These are phyloP conservation scores for Ephemerocybe angulata DNA, from an alignment of 768 basidiomycete species.

Conservation along the genomic window DNA sequence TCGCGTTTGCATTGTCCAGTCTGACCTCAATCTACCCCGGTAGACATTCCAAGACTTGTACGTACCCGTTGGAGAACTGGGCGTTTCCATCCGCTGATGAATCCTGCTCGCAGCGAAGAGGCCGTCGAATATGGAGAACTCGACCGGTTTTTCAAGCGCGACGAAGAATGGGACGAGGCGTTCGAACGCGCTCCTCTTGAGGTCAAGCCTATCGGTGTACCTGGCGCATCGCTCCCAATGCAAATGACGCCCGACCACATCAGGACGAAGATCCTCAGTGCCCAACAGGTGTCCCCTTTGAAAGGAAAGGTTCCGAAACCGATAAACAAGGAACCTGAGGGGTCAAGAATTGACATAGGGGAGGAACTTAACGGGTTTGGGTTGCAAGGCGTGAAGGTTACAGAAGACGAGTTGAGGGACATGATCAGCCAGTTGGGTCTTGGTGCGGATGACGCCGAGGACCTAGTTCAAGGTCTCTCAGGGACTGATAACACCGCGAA, in stretches of 20 bases:
- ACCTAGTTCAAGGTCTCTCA: conserved; percentile 64
- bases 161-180: conserved; percentile 66
- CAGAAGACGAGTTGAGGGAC: conserved; percentile 67
- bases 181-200: conserved; percentile 54
- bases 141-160: conserved; percentile 64
- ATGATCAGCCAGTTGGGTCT: conserved; percentile 75
- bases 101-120: conserved; percentile 71
- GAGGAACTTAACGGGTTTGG: conserved; percentile 68
- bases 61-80: too few species aligned
- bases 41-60: conserved; percentile 77
- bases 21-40: too few species aligned
- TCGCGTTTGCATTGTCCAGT: too few species aligned
- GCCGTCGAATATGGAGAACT: conserved; percentile 80
- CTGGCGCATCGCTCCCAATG: conserved; percentile 68
- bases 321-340: conserved; percentile 45
- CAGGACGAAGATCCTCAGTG: conserved; percentile 51
- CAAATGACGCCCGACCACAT: conserved; percentile 81
- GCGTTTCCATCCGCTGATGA: too few species aligned
- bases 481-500: conserved; percentile 22
- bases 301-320: conserved; percentile 31
- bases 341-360: conserved; percentile 57
- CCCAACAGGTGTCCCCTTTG: conserved; percentile 43
- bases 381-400: conserved; percentile 72
- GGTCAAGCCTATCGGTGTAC: conserved; percentile 70
- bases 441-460: conserved; percentile 71